These are phyloP conservation scores for Striga asiatica DNA, from an alignment of 257 asterid genomes.

Conservation along the genomic window DNA sequence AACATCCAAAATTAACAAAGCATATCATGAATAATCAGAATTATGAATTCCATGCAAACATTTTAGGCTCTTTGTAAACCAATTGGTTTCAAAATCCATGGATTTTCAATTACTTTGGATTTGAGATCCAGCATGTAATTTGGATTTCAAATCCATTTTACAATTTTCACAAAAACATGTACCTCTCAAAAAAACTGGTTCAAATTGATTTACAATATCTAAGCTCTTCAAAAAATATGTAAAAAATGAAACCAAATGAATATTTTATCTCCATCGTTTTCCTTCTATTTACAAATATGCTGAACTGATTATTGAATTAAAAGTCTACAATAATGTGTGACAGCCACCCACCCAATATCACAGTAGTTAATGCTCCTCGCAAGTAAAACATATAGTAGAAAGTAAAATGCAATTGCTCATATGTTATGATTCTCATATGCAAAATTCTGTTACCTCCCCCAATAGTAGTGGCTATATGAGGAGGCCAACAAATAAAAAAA, in stretches of 20 bases:
- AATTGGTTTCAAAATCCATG: no score
- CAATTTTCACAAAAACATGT: no score
- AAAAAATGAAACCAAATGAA: no score
- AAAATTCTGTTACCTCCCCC: no score
- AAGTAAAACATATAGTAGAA: background rate
- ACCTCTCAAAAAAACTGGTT: no score
- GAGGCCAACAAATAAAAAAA: background rate
- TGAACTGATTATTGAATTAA: background rate
- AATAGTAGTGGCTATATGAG: no score
- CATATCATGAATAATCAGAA: background rate
- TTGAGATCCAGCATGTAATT: no score
- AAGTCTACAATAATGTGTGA: background rate
- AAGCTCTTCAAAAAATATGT: no score
- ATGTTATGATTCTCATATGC: background rate
- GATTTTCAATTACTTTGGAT: no score
- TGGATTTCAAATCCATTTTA: no score
- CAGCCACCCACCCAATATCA: background rate
- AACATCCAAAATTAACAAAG: slow-evolving; percentile 16
- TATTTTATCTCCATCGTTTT: background rate
- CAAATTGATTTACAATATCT: no score
- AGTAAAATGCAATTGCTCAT: background rate
- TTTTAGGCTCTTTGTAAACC: background rate
- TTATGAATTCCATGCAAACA: background rate
- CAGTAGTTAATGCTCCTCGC: background rate
- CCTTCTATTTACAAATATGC: background rate